A percentile compares a stretch with the other conserved stretches of the same genome.
phyloP scores from a whole-genome alignment of 768 basidiomycete genomes.

The Boletus coccyginus region DNA sequence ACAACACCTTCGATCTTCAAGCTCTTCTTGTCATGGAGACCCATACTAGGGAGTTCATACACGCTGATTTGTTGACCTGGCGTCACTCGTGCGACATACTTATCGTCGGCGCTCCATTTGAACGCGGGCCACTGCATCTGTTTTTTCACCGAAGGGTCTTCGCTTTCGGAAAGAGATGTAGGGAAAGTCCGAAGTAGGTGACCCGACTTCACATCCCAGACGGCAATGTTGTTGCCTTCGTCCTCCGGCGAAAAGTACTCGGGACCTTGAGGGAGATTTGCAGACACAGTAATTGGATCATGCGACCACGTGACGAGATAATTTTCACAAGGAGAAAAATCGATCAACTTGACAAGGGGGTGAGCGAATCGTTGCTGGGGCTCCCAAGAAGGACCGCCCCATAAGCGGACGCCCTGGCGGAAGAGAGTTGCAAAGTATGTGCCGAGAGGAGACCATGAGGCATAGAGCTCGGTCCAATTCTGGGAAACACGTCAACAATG shows the following conservation, averaged over 20 bases:
- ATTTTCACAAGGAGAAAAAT: slow-evolving; percentile 96
- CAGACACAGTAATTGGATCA: slow-evolving; percentile 84
- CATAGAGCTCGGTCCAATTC: slow-evolving; percentile 97
- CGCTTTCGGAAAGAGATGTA: slow-evolving; percentile 57
- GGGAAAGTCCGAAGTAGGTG: slow-evolving; percentile 90
- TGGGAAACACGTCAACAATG: slow-evolving; percentile 30
- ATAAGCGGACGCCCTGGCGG: slow-evolving; percentile 91
- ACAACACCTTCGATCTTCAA: slow-evolving; percentile 96
- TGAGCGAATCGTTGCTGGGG: slow-evolving; percentile 91
- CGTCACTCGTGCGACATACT: slow-evolving; percentile 86
- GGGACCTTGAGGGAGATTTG: slow-evolving; percentile 75
- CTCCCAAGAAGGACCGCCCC: slow-evolving; percentile 92
- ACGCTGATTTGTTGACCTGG: slow-evolving; percentile 94
- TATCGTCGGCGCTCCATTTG: slow-evolving; percentile 98
- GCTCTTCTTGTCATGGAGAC: slow-evolving; percentile 92
- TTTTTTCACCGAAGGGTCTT: slow-evolving; percentile 60
- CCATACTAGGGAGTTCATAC: slow-evolving; percentile 93
- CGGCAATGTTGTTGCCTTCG: slow-evolving; percentile 93
- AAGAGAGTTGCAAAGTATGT: slow-evolving; percentile 95
- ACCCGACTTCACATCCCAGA: slow-evolving; percentile 98
- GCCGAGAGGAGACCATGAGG: slow-evolving; percentile 95
- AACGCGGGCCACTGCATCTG: slow-evolving; percentile 93
- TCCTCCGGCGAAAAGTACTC: slow-evolving; percentile 91
- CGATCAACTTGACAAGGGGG: slow-evolving; percentile 90
- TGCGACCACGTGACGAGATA: slow-evolving; percentile 98